Conservation (phyloP, 371 early-diverging fungal species). For the Choanephora cucurbitarum region DNA sequence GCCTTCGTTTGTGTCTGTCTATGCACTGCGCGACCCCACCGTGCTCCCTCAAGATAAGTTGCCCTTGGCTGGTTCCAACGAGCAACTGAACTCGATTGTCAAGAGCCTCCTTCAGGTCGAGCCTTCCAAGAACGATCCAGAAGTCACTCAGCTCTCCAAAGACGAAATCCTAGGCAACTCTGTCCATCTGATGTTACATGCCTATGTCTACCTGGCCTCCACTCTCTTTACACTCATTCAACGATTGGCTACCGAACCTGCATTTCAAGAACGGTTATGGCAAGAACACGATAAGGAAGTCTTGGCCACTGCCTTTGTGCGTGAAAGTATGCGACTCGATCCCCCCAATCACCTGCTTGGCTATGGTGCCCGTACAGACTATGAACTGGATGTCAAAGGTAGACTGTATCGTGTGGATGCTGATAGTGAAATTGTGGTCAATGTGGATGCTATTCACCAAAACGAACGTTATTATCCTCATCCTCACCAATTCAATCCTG, state of each 20-base stretch:
- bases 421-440: slow-evolving; percentile 29
- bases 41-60: neutral
- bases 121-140: slow-evolving; percentile 42
- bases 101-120: slow-evolving; percentile 21
- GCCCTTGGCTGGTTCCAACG: neutral
- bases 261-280: slow-evolving; percentile 27
- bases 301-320: slow-evolving; percentile 30
- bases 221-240: slow-evolving; percentile 40
- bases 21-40: neutral
- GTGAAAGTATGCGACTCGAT: slow-evolving; percentile 39
- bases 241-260: slow-evolving; percentile 35
- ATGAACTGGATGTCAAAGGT: slow-evolving; percentile 23
- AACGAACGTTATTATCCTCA: slow-evolving; percentile 28
- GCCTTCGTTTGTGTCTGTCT: slow-evolving; percentile 13
- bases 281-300: slow-evolving; percentile 13
- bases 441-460: slow-evolving; percentile 40
- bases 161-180: slow-evolving; percentile 40
- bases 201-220: slow-evolving; percentile 34
- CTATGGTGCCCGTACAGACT: slow-evolving; percentile 39
- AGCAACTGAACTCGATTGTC: slow-evolving; percentile 7
- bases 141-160: slow-evolving; percentile 34
- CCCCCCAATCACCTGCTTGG: slow-evolving; percentile 30
- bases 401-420: slow-evolving; percentile 36
- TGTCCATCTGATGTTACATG: slow-evolving; percentile 42
- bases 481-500: slow-evolving; percentile 28